phyloP scores from a whole-genome alignment of 75 land plant species.

The Sequoiadendron giganteum region DNA sequence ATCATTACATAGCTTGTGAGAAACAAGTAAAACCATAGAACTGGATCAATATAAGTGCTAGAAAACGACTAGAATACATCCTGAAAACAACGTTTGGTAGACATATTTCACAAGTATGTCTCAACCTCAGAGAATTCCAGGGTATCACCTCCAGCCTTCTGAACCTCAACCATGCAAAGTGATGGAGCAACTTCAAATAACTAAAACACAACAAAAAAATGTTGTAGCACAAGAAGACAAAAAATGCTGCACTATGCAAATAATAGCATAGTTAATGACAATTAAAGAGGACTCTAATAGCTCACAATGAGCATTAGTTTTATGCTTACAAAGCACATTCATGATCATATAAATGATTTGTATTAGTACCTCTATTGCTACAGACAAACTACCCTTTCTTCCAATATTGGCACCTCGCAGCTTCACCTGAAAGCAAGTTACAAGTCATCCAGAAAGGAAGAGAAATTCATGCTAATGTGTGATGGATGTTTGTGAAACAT shows the following conservation, averaged over 20 bases:
- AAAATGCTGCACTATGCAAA: not conserved
- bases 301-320: not conserved
- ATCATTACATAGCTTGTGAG: not conserved
- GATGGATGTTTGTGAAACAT: too few species aligned
- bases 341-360: not conserved
- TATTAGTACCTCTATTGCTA: slow-evolving; percentile 83
- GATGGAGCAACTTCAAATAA: slow-evolving; percentile 99
- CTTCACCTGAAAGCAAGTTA: slow-evolving; percentile 62
- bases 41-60: not conserved
- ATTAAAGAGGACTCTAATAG: not conserved
- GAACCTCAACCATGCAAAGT: slow-evolving; percentile 86
- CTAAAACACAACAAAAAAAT: slow-evolving; percentile 25
- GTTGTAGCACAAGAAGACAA: not conserved
- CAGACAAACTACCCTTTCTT: slow-evolving; percentile 87
- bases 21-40: not conserved
- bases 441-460: not conserved
- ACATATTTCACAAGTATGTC: not conserved
- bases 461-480: not conserved
- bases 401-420: slow-evolving; percentile 61
- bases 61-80: not conserved
- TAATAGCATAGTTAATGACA: not conserved
- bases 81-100: not conserved
- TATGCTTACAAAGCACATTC: not conserved
- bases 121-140: slow-evolving; percentile 87
- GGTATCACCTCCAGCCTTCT: slow-evolving; percentile 93